Conservation (phyloP, 176 grass and related monocot species). For the Eragrostis curvula region DNA sequence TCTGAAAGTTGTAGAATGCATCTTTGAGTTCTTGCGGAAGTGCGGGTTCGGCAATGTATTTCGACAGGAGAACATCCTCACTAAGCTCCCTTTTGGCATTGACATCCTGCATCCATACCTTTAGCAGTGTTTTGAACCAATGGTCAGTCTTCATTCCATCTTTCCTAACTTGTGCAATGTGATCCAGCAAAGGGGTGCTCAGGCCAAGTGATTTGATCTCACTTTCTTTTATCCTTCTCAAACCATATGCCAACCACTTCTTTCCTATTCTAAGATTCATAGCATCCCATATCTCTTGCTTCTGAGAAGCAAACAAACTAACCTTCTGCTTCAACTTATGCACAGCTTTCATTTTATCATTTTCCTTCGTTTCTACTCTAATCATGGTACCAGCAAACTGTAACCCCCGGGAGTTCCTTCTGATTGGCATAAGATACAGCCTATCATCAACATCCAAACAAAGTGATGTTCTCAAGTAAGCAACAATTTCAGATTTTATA, state of each 20-base stretch:
- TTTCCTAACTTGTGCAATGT: slow-evolving; percentile 85
- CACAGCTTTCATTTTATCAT: slow-evolving; percentile 67
- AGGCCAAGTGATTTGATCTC: slow-evolving; percentile 88
- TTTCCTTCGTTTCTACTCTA: slow-evolving; percentile 53
- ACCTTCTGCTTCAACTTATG: slow-evolving; percentile 90
- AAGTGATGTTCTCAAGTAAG: slow-evolving; percentile 65
- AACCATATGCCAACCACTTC: slow-evolving; percentile 92
- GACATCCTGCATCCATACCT: slow-evolving; percentile 89
- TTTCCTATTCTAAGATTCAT: slow-evolving; percentile 91
- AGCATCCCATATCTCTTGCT: slow-evolving; percentile 87
- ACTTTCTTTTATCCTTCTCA: slow-evolving; percentile 93
- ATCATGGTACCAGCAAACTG: slow-evolving; percentile 77
- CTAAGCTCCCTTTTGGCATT: slow-evolving; percentile 70
- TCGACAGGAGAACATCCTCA: slow-evolving; percentile 77
- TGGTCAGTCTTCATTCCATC: slow-evolving; percentile 97
- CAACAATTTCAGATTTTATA: slow-evolving; percentile 72
- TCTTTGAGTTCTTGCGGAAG: slow-evolving; percentile 77
- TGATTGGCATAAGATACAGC: slow-evolving; percentile 52
- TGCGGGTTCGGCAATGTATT: slow-evolving; percentile 86
- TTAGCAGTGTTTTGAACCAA: slow-evolving; percentile 92
- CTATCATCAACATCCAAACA: slow-evolving; percentile 63
- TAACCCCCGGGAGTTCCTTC: slow-evolving; percentile 50
- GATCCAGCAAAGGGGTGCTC: slow-evolving; percentile 85
- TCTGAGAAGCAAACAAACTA: slow-evolving; percentile 81
- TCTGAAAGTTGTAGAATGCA: slow-evolving; percentile 87